phyloP scores from a whole-genome alignment of 441 rosid genomes.

The Arabidopsis hybrid region DNA sequence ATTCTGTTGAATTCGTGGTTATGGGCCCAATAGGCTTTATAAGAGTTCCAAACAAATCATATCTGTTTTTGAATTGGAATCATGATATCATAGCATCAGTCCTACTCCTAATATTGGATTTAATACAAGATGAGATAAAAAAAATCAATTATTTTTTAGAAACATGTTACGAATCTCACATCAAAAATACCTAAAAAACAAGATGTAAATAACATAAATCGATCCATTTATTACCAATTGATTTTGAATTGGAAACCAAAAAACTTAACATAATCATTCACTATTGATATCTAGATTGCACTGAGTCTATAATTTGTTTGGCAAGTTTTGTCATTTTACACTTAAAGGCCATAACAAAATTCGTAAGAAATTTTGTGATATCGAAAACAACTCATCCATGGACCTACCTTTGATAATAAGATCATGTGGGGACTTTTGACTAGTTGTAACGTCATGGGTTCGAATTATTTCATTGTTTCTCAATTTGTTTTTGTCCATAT shows the following conservation, averaged over 20 bases:
- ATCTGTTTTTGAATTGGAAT: no score
- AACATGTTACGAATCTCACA: no score
- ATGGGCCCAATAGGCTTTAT: slow-evolving; percentile 11
- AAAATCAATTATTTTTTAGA: no score
- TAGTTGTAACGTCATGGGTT: slow-evolving; percentile 50
- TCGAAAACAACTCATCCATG: slow-evolving; percentile 37
- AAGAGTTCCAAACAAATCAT: not conserved
- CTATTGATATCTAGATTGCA: no score
- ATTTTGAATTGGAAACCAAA: no score
- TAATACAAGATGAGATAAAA: no score
- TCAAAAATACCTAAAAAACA: no score
- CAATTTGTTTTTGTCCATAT: slow-evolving; percentile 37
- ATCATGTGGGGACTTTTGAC: slow-evolving; percentile 46
- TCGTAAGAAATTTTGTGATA: slow-evolving; percentile 15
- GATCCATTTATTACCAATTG: no score
- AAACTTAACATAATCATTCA: no score
- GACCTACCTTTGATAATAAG: slow-evolving; percentile 38
- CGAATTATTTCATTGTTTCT: slow-evolving; percentile 36
- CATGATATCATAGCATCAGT: no score
- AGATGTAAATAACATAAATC: no score
- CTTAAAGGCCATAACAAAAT: slow-evolving; percentile 1
- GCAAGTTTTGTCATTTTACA: slow-evolving; percentile 21
- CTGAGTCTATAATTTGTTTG: not conserved
- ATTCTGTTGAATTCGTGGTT: not conserved
- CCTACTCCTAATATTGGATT: no score